These are phyloP conservation scores for Suillus americanus DNA, from an alignment of 768 basidiomycete species.

Conservation along the genomic window DNA sequence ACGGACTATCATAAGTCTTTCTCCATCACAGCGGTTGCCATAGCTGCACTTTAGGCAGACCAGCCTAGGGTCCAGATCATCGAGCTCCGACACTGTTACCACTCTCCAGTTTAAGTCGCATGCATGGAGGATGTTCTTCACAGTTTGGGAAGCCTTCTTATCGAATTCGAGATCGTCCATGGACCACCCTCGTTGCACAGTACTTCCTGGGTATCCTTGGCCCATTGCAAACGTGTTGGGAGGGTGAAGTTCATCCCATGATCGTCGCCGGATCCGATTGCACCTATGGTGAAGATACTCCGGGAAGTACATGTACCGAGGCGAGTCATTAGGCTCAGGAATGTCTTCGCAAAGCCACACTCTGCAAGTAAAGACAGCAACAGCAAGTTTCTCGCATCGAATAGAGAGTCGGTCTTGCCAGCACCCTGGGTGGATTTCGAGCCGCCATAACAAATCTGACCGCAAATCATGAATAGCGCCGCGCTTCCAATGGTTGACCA, in stretches of 20 bases:
- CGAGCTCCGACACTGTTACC: conserved; percentile 1
- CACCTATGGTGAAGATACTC: conserved; percentile 9
- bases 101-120: conserved; percentile 6
- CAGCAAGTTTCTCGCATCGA: not conserved
- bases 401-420: conserved; percentile 13
- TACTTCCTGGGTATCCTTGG: not conserved
- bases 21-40: conserved; percentile 9
- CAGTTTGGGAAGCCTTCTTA: conserved; percentile 9
- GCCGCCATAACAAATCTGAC: not conserved
- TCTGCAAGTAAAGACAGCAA: conserved; percentile 17
- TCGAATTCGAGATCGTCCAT: conserved; percentile 8
- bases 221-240: not conserved
- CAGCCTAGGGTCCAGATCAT: conserved; percentile 10
- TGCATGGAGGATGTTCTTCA: conserved; percentile 7
- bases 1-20: conserved; percentile 8
- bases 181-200: conserved; percentile 7
- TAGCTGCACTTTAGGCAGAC: conserved; percentile 7
- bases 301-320: conserved; percentile 21
- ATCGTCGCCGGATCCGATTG: conserved; percentile 4
- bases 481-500: not conserved
- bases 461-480: conserved; percentile 7
- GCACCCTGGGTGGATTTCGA: not conserved
- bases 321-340: not conserved
- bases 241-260: not conserved
- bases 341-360: not conserved